Base-by-base conservation (phyloP, 441 rosid genomes). In the Gossypium laxum region DNA sequence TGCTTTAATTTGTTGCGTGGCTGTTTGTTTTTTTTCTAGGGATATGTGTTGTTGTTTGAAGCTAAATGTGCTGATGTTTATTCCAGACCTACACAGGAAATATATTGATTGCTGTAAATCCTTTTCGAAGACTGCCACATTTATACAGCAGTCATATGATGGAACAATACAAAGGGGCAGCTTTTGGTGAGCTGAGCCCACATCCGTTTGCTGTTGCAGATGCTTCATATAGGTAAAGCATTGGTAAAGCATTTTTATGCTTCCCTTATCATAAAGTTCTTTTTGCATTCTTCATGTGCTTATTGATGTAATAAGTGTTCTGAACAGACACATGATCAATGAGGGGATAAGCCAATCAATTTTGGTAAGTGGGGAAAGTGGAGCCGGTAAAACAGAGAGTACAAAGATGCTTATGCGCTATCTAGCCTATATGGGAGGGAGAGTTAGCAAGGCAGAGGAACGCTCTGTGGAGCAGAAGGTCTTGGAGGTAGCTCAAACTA, bases 351-450 rank as follows among this genome's bases (percentile, higher is more conserved):
- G 91, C 72, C 90, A 89, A 72, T 72, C 94, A 59, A 89, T 89
- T 60, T 78, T 89, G 80, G 94, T 89, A 67, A 87, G 94, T 76
- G 94, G 94, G 47, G 91, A 89, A 74, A 89, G 94, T 62, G 94
- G 94, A 74, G 94, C 94, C n/a, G 94, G 94, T 72, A 89, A 89
- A 81, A 89, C 94, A n/a, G 94, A 89, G 80, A 85, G 86, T 84
- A 89, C 94, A 50, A 89, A 89, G 84, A 84, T 85, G 91, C 90
- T 89, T 72, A 89, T 89, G 94, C 65, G 65, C 18, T 89, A 85
- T 80, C 90, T 89, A 70, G 94, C 94, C 48, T 82, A 82, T 78
- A 82, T 89, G 90, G 94, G 94, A 2, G 94, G 94, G 67, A 82
- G 85, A 83, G 71, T 78, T 52, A 84, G 38, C 17, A 43, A 21